Base-by-base conservation (phyloP, 495 filamentous ascomycete species). In the Chaetomium fimeti region DNA sequence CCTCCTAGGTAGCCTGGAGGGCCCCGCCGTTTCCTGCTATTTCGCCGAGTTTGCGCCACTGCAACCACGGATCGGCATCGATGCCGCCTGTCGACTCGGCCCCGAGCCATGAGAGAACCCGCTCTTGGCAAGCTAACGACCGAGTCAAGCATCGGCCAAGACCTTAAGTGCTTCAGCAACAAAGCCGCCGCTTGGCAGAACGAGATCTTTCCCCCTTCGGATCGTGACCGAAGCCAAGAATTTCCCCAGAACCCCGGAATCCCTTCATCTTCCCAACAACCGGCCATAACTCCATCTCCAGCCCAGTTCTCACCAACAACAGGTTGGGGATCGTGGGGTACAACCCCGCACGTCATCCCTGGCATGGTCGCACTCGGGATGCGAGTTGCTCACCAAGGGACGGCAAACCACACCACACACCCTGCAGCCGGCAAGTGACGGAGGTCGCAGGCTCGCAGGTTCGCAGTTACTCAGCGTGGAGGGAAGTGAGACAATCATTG, bases 151-250 rank as follows among this genome's bases (percentile, higher is more conserved):
- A 63, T 65, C 53, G 61, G 68, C 56, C 68, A 70, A 70, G 68
- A 57, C 62, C 65, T 63, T 56, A 60, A 70, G n/a, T n/a, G n/a
- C n/a, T n/a, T n/a, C n/a, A 68, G 68, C 68, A 65, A 66, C 68
- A 40, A 51, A 56, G 49, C 60, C 57, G 24, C 28, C 16, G 15
- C 57, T 60, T 59, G 54, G 64, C 59, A 66, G 43, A 54, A 16
- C 32, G 22, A 38, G n/a, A 43, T 43, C 38, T 52, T 53, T 57
- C 29, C 49, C 40, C 28, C 52, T 45, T 1, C 29, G 56, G 57
- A 22, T 55, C 24, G n/a, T 48, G 55, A 58, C 20, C 57, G 45
- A 62, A 57, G 63, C 62, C 62, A 65, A 63, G 60, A 45, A 51
- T 28, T 32, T 36, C 45, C 22, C 48, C 61, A 57, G 48, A 32